Base-by-base conservation (phyloP, 371 early-diverging fungal genomes). In the Polyrhizophydium stewartii region DNA sequence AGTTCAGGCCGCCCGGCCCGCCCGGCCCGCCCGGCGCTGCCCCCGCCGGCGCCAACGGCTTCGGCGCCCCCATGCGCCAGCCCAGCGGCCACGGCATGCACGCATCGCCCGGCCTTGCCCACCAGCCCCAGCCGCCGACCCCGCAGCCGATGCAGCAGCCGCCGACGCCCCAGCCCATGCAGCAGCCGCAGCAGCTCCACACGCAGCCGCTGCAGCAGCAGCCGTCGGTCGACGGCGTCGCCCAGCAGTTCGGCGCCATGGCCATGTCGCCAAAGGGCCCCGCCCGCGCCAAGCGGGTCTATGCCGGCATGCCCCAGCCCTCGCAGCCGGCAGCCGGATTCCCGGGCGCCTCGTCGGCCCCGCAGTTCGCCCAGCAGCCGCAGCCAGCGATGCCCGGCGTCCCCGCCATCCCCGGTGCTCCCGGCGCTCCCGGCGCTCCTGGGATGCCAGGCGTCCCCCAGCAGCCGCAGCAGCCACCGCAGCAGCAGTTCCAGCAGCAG, bases 231-330 rank as follows among this genome's bases (percentile, higher is more conserved):
- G 49, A 47, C 28, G 16, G 28, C n/a, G 21, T 63, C 10, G 38
- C 45, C 22, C 56, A 56, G 56, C 60, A 66, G 19, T 27, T 66
- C 32, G 61, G 51, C 17, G 46, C 24, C 37, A 66, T 66, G 66
- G 35, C 37, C 24, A 43, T 64, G 17, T 52, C 52, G 13, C 60
- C 43, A 0, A 9, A 52, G 0, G 40, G 52, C 22, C 17, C 31
- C n/a, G 50, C 66, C 3, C 49, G 66, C 10, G 58, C 59, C 2
- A 61, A 53, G 56, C 61, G 66, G 9, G 58, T 61, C 19, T 66
- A 66, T 37, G 53, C 49, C 28, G 49, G 49, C 16, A 47, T 47
- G 49, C 7, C 22, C 25, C 49, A 43, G n/a, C n/a, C 43, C 16
- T 43, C 43, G n/a, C 43, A 16, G 16, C 43, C n/a, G n/a, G 17